Evolutionary conservation across 2,329 filamentous ascomycete species (phyloP).

Genomic region (Beauveria sp.): DNA sequence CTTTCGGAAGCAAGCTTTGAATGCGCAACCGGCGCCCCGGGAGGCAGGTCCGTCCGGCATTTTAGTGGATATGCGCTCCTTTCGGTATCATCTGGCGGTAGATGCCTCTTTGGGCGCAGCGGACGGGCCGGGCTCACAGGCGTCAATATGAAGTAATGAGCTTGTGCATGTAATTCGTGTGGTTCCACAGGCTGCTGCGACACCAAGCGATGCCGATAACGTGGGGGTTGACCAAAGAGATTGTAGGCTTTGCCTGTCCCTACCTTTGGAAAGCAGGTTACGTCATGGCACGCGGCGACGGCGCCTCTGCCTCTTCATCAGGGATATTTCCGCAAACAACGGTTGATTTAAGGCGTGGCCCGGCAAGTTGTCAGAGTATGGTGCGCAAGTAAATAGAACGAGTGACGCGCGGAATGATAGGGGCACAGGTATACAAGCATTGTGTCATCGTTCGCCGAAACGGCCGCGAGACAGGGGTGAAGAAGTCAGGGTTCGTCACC

Average conservation of each 20-base stretch:
- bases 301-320: neutral
- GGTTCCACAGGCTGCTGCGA: neutral
- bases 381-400: no score
- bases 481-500: neutral
- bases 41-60: neutral
- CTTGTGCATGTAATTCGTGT: neutral
- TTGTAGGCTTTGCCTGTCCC: neutral
- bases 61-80: neutral
- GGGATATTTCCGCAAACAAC: neutral
- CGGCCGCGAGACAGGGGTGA: neutral
- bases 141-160: neutral
- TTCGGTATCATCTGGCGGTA: conserved; percentile 5
- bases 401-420: neutral
- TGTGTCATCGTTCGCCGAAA: conserved; percentile 4
- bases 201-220: neutral
- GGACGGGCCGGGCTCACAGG: neutral
- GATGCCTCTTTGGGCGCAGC: conserved; percentile 3
- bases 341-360: neutral
- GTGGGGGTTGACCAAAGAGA: neutral
- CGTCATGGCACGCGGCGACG: neutral
- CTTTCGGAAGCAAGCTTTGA: neutral
- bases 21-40: neutral
- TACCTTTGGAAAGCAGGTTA: neutral
- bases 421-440: neutral
- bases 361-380: neutral